These are phyloP conservation scores for Neocucurbitaria cava DNA, from an alignment of 2,329 filamentous ascomycete species.

Conservation along the genomic window DNA sequence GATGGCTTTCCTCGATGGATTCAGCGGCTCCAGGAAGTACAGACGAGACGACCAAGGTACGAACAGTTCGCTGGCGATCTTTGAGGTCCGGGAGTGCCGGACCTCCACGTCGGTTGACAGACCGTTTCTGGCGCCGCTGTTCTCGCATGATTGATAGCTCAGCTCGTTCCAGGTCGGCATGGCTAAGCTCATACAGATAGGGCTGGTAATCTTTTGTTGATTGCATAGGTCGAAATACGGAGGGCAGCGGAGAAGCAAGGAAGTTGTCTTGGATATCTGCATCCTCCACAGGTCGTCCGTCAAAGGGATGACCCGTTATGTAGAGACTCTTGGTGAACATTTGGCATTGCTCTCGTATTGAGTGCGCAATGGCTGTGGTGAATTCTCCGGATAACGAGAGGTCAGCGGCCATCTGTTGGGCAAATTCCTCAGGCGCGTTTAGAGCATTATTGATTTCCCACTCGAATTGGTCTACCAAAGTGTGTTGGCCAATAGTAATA, in stretches of 20 bases:
- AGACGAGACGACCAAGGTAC: conserved; percentile 89
- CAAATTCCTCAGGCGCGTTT: conserved; percentile 96
- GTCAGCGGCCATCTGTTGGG: conserved; percentile 84
- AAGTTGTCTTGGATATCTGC: conserved; percentile 86
- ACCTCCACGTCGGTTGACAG: conserved; percentile 90
- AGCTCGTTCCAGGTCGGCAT: conserved; percentile 86
- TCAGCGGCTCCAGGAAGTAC: conserved; percentile 87
- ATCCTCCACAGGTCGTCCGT: conserved; percentile 91
- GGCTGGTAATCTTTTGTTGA: conserved; percentile 93
- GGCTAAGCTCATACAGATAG: conserved; percentile 91
- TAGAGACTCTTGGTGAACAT: conserved; percentile 94
- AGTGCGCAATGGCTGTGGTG: conserved; percentile 95
- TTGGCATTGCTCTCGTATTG: conserved; percentile 94
- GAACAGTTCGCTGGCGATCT: conserved; percentile 89
- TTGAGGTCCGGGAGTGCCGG: conserved; percentile 95
- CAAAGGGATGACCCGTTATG: conserved; percentile 91
- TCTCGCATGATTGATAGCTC: conserved; percentile 94
- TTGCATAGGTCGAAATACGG: conserved; percentile 87
- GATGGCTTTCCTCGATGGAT: conserved; percentile 80
- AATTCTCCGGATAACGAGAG: conserved; percentile 94
- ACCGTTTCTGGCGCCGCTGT: conserved; percentile 91
- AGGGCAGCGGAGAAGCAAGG: conserved; percentile 80
- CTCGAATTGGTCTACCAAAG: conserved; percentile 95
- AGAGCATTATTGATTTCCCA: conserved; percentile 97
- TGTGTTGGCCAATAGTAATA: conserved; percentile 95